phyloP scores from a whole-genome alignment of 1,139 yeast species.

The Diutina neorugosa region DNA sequence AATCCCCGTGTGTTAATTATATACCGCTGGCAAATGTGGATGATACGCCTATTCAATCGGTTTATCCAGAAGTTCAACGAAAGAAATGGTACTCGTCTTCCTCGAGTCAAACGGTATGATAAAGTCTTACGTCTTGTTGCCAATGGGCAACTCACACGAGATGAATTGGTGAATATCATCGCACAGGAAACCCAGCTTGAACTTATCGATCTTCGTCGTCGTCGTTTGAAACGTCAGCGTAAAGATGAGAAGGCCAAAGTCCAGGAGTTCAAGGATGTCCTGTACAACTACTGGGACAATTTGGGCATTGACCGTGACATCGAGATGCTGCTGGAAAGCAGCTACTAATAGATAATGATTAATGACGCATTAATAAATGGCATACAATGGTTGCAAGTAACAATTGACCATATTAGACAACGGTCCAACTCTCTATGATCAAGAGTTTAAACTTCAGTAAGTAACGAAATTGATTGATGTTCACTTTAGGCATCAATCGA shows the following conservation, averaged over 20 bases:
- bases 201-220: background rate
- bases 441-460: too few relatives aligned
- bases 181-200: background rate
- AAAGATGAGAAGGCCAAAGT: background rate
- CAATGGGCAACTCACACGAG: background rate
- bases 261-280: background rate
- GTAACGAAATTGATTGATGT: too few relatives aligned
- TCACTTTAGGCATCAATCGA: too few relatives aligned
- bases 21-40: conserved; percentile 1
- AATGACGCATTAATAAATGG: background rate
- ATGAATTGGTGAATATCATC: background rate
- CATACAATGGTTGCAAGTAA: too few relatives aligned
- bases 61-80: background rate
- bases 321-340: background rate
- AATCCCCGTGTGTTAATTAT: background rate
- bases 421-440: too few relatives aligned
- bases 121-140: background rate
- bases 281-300: background rate
- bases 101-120: background rate
- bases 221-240: background rate
- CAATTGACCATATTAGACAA: too few relatives aligned
- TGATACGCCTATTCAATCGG: conserved; percentile 1
- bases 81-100: background rate
- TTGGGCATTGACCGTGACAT: background rate
- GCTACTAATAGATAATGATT: background rate